phyloP scores from a whole-genome alignment of 2,329 filamentous ascomycete genomes.

The Tolypocladium endophyticum region DNA sequence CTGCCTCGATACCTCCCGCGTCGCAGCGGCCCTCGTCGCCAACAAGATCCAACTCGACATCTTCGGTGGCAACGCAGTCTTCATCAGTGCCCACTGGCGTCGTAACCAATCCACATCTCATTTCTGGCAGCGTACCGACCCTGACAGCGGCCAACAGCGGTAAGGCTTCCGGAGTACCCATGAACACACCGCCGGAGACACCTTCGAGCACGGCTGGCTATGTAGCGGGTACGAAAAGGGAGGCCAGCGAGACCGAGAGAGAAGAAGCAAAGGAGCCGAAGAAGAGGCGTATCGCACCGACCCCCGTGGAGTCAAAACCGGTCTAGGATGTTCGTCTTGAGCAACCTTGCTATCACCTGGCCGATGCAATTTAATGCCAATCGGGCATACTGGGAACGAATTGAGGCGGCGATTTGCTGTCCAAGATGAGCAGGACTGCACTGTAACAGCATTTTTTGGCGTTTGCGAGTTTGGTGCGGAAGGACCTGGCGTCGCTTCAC shows the following conservation, averaged over 20 bases:
- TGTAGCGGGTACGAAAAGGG: conserved; percentile 40
- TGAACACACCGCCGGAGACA: conserved; percentile 86
- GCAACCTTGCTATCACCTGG: background rate
- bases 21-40: conserved; percentile 65
- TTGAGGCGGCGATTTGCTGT: background rate
- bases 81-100: conserved; percentile 39
- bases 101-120: conserved; percentile 68
- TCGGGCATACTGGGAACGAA: background rate
- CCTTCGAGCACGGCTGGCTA: conserved; percentile 38
- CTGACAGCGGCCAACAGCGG: conserved; percentile 65
- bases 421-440: conserved; percentile 6
- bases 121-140: conserved; percentile 65
- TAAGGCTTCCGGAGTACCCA: conserved; percentile 53
- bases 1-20: conserved; percentile 43
- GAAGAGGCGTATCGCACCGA: conserved; percentile 61
- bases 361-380: background rate
- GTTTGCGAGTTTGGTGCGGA: conserved; percentile 13
- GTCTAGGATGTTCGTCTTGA: background rate
- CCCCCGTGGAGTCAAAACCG: conserved; percentile 33
- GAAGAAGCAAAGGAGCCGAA: conserved; percentile 48
- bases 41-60: conserved; percentile 74
- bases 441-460: conserved; percentile 17
- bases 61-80: conserved; percentile 62
- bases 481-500: background rate
- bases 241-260: conserved; percentile 44